phyloP scores from a whole-genome alignment of 2,329 filamentous ascomycete species.

The Sporothrix sp. region DNA sequence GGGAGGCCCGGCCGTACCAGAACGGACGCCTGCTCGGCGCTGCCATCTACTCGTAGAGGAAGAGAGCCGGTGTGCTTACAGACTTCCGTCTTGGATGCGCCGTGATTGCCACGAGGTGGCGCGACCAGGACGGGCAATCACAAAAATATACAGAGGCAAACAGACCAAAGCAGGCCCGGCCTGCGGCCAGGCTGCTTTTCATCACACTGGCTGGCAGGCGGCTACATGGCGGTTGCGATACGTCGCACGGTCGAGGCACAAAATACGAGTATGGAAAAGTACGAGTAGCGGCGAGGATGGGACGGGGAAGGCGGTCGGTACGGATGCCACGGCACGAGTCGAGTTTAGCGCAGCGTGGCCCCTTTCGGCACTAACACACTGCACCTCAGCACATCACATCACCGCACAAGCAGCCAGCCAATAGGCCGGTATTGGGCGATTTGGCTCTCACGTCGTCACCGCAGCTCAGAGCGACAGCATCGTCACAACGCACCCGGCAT shows the following conservation, averaged over 20 bases:
- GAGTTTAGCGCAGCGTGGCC: neutral
- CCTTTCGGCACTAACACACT: neutral
- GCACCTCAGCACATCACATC: neutral
- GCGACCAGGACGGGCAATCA: neutral
- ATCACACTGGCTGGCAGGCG: neutral
- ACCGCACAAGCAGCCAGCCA: neutral
- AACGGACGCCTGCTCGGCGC: neutral
- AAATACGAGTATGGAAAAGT: neutral
- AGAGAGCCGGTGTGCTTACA: too few species aligned
- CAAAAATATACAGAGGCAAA: neutral
- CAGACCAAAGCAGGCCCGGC: neutral
- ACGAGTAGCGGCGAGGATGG: neutral
- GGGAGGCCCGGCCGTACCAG: neutral
- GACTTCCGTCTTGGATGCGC: too few species aligned
- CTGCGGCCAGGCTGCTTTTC: conserved; percentile 1
- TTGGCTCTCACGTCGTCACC: too few species aligned
- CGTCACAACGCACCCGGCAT: neutral
- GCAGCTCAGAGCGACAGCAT: too few species aligned
- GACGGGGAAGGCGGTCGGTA: neutral
- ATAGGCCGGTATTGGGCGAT: too few species aligned
- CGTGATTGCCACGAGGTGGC: neutral
- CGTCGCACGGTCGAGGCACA: neutral
- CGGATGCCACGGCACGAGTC: conserved; percentile 3
- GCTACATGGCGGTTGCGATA: conserved; percentile 7
- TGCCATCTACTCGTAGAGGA: too few species aligned